Evolutionary conservation across 2,329 filamentous ascomycete genomes (phyloP), one percentile per base, ranked within the genome.

Genomic region (Botrytis cinerea): DNA sequence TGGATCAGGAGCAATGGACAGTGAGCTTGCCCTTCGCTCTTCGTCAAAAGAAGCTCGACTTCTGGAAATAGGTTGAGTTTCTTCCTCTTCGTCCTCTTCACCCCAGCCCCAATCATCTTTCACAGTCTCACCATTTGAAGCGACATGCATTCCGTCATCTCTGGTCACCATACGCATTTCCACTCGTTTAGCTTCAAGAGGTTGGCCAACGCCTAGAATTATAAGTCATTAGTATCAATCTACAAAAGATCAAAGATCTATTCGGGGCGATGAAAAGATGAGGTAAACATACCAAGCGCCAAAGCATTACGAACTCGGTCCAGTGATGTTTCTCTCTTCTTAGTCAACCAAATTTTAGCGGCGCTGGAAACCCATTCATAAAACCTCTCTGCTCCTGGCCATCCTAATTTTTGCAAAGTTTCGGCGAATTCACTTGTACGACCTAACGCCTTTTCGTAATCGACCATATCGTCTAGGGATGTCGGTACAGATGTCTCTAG

Each of bases 301-400:
- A 98, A 86, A 63, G 91, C 88, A 32, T 83, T 87, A 38, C 96
- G 89, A 20, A 97, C 90, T 48, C 88, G 87, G 75, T 95, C 91
- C 38, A 99, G 86, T 0, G 93, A 91, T 48, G 87, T 90, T 79
- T 97, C 94, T 78, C 93, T 90, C 76, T 94, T 92, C 80, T 94
- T 95, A 2, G 89, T 89, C 22, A 98, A 87, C 96, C 96, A 99
- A 40, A 94, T 90, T 73, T 90, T 89, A 0, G 94, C 93, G 1
- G 93, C 92, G 75, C 91, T 90, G 59, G 91, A 88, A 0, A 93
- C 90, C 95, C 96, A 99, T 38, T 93, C 89, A 62, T 88, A 86
- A 54, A 99, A 83, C 46, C 91, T 88, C 22, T 86, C 84, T 66
- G 88, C 85, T 7, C 87, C 87, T 25, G 86, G 85, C 86, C 93